Base-by-base conservation (phyloP, 2,329 filamentous ascomycete species). In the Akanthomyces uredinophilus region DNA sequence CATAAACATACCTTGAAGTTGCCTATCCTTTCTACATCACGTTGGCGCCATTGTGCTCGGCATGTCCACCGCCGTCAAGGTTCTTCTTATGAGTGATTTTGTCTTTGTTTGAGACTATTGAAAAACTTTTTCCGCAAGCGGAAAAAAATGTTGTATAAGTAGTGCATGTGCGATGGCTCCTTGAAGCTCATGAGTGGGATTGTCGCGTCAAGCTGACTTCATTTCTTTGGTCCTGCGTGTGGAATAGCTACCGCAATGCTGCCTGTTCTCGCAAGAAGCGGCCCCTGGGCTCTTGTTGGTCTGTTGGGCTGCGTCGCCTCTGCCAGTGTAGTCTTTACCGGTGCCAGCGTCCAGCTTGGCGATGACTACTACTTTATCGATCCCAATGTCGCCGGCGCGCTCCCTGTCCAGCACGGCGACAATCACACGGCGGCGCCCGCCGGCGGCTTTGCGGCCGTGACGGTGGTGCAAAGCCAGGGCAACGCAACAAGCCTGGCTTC, bases 361-460 rank as follows among this genome's bases (percentile, higher is more conserved):
- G 61, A 35, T 6, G 16, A 13, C 20, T 47, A 60, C 24, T 63
- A 56, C 50, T 63, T 63, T 32, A 51, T 63, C 35, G 56, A 63
- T 14, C 55, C 61, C 16, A 29, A 59, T 22, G 43, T 58, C 16
- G 51, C 56, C 20, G 61, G 50, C 8, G 41, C 29, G 27, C 41
- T 63, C 11, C 56, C 49, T 6, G 18, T 43, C 22, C 32, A 22
- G n/a, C 22, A n/a, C 4, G 27, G 18, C 3, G 13, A 10, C 5
- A 32, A 22, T 22, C 6, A n/a, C 35, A 16, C 41, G 24, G 5
- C 43, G 43, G 5, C 43, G 43, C 11, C 14, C 11, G 8, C n/a
- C 32, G 41, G 61, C 13, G 47, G 73, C 58, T 73, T 76, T 66
- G 67, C 67, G 13, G 72, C 74, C 4, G 68, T 76, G 51, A 73